A percentile compares a stretch with the other conserved stretches of the same genome.
phyloP scores from a whole-genome alignment of 2,329 filamentous ascomycete genomes.

The Colletotrichum sp. region DNA sequence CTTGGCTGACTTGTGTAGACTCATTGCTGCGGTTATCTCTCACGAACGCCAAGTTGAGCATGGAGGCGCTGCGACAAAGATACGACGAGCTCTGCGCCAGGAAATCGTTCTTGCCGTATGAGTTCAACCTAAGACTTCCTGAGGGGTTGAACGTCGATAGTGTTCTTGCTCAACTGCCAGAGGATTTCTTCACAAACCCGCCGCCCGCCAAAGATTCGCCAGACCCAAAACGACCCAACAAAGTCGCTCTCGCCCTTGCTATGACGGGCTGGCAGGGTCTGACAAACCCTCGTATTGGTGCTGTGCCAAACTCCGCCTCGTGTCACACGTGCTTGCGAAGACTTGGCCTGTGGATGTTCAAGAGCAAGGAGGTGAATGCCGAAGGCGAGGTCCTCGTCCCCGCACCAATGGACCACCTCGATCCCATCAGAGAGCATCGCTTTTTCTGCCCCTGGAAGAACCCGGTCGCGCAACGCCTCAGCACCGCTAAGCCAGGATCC shows the following conservation, averaged over 20 bases:
- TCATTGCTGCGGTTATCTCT: constrained; percentile 67
- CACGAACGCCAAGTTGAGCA: constrained; percentile 62
- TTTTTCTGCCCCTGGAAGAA: constrained; percentile 87
- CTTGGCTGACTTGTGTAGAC: constrained; percentile 44
- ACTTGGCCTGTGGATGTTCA: constrained; percentile 93
- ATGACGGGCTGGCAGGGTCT: constrained; percentile 79
- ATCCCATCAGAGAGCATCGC: constrained; percentile 75
- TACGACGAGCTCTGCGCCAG: constrained; percentile 67
- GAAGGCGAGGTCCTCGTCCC: constrained; percentile 58
- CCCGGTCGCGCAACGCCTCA: constrained; percentile 59
- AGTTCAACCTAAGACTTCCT: constrained; percentile 65
- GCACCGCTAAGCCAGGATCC: constrained; percentile 34
- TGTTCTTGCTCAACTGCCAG: constrained; percentile 54
- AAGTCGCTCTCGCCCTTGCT: constrained; percentile 70
- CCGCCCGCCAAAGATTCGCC: constrained; percentile 28
- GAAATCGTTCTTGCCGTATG: constrained; percentile 63
- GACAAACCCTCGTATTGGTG: constrained; percentile 55
- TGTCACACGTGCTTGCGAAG: constrained; percentile 89
- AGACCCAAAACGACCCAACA: constrained; percentile 47
- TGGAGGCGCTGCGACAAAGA: constrained; percentile 63
- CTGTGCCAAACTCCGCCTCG: constrained; percentile 74
- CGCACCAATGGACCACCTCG: constrained; percentile 69
- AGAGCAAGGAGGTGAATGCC: constrained; percentile 69
- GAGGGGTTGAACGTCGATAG: constrained; percentile 55
- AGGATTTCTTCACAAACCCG: constrained; percentile 58